Evolutionary conservation across 352 stramenopile genomes (phyloP).

Genomic region (Phytophthora fragariae): DNA sequence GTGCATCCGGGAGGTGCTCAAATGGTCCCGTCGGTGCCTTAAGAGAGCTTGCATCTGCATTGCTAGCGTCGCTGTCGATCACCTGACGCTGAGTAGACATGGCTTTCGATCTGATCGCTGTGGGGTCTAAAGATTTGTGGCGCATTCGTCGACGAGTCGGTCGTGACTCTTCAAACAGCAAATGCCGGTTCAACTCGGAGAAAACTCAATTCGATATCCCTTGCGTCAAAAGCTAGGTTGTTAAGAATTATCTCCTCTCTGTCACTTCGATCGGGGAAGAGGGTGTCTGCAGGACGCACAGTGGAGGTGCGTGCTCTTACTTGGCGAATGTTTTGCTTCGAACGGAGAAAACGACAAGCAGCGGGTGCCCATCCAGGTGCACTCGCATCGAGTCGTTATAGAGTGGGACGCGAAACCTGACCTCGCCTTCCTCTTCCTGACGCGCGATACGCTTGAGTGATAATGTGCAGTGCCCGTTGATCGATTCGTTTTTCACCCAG

Average conservation of each 20-base stretch:
- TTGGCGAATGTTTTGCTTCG: slow-evolving; percentile 88
- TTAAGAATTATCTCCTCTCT: slow-evolving; percentile 40
- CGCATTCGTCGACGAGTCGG: slow-evolving; percentile 7
- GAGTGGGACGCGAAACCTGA: slow-evolving; percentile 80
- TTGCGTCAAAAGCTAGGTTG: slow-evolving; percentile 18
- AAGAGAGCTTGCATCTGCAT: neutral
- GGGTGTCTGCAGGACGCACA: slow-evolving; percentile 28
- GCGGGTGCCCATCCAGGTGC: slow-evolving; percentile 72
- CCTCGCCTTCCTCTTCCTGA: slow-evolving; percentile 69
- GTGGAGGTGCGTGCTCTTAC: slow-evolving; percentile 43
- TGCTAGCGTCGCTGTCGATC: neutral
- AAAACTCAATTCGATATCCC: slow-evolving; percentile 2
- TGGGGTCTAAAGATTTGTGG: slow-evolving; percentile 29
- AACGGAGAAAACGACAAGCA: slow-evolving; percentile 81
- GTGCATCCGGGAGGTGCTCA: slow-evolving; percentile 54
- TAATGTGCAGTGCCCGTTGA: slow-evolving; percentile 82
- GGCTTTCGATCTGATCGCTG: neutral
- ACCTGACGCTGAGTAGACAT: slow-evolving; percentile 10
- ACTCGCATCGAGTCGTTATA: slow-evolving; percentile 85
- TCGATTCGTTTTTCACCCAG: slow-evolving; percentile 83
- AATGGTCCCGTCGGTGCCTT: slow-evolving; percentile 34
- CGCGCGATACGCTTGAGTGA: slow-evolving; percentile 82
- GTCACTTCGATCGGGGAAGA: slow-evolving; percentile 26
- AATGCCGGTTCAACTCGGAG: neutral
- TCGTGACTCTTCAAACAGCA: slow-evolving; percentile 25